Base-by-base conservation (phyloP, 306 rosid genomes). In the Rubus parviflorus region DNA sequence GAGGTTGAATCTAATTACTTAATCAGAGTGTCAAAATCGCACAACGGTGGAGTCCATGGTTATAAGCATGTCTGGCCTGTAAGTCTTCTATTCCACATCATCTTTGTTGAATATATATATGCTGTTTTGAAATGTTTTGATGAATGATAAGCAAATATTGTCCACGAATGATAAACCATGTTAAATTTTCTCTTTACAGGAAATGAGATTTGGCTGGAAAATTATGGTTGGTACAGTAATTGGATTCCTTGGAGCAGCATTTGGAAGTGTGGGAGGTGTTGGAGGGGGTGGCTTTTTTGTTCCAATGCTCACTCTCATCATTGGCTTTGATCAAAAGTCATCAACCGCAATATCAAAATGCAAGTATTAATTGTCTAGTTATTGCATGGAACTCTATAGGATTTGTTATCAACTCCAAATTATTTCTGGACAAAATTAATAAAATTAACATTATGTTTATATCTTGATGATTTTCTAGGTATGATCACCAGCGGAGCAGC, bases 281-380 rank as follows among this genome's bases (percentile, higher is more conserved):
- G 95, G 97, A 41, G 97, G 97, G 0, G 97, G 97, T 62, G 96
- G 97, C 73, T 81, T 92, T 78, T 92, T 85, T 23, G 96, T 92
- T 64, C 96, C 92, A n/a, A 92, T 92, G 93, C 88, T 90, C 46
- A 88, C 75, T 65, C 85, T 92, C 2, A 77, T 90, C 38, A 75
- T 92, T 70, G 92, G 96, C 1, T 90, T 90, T 83, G 96, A 92
- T 84, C 81, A 86, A 23, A 92, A 92, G 78, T 87, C 97, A 6
- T 75, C 92, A 0, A 83, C 90, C 4, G 96, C 96, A 20, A 79
- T 88, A 23, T 92, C 96, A 10, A 92, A 92, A 81, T 92, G 96
- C 87, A 82, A 70, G 63, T 68, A 41, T 15, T 52, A 30, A 30
- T 35, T 38, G 46, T 35, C 0, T 7, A 63, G 0, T 25, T 10